Percentiles rank a stretch among this genome's conserved stretches.
Evolutionary conservation across 106 monocot species (phyloP).

Genomic region (Cymbidium sinense): DNA sequence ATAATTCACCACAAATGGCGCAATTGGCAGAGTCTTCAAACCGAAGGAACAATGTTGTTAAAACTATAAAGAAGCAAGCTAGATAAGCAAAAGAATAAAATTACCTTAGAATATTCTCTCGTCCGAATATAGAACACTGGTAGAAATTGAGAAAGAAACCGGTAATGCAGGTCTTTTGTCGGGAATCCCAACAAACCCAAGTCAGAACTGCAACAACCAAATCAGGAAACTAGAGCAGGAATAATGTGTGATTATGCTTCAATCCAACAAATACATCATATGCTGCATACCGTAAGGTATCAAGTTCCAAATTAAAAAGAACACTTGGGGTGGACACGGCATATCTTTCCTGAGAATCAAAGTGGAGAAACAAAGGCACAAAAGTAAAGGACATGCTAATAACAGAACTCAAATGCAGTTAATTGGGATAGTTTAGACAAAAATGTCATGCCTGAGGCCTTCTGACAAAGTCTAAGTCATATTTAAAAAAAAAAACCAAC

Average conservation of each 20-base stretch:
- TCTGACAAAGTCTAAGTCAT: no score
- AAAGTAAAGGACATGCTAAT: no score
- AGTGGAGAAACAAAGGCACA: background rate
- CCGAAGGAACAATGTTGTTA: conserved; percentile 19
- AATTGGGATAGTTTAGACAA: no score
- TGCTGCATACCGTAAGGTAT: conserved; percentile 71
- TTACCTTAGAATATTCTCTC: conserved; percentile 97
- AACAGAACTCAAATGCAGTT: no score
- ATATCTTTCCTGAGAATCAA: conserved; percentile 60
- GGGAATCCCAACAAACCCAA: conserved; percentile 92
- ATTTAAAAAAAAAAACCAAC: no score
- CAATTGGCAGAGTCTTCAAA: conserved; percentile 86
- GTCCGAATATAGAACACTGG: conserved; percentile 89
- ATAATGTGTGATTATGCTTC: background rate
- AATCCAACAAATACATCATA: background rate
- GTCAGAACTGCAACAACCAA: conserved; percentile 65
- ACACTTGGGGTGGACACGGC: conserved; percentile 59
- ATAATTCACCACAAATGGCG: conserved; percentile 88
- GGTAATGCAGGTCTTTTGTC: conserved; percentile 89
- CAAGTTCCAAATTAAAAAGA: conserved; percentile 95
- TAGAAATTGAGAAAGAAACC: conserved; percentile 94
- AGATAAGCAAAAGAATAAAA: conserved; percentile 3
- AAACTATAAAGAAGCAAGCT: conserved; percentile 7
- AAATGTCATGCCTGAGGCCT: no score
- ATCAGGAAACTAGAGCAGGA: background rate